Percentiles rank a stretch among this genome's conserved stretches.
Conservation (phyloP, 129 eudicot species). For the Tagetes patula region DNA sequence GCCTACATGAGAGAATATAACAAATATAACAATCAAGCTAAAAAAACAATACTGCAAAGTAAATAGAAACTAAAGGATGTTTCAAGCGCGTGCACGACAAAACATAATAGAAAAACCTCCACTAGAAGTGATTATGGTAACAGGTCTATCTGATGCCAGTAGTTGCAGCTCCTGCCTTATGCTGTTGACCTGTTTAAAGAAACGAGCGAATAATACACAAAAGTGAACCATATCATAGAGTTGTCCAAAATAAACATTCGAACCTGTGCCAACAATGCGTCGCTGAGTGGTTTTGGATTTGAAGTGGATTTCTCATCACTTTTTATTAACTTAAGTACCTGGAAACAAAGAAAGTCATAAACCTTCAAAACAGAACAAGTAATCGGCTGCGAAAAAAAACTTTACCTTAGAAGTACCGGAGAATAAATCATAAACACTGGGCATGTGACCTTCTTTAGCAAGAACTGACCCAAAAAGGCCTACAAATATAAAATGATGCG, state of each 20-base stretch:
- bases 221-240: not conserved
- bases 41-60: not conserved
- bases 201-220: not conserved
- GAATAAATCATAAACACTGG: slow-evolving; percentile 53
- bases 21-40: not conserved
- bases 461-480: slow-evolving; percentile 82
- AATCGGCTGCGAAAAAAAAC: slow-evolving; percentile 3
- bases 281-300: slow-evolving; percentile 53
- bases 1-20: slow-evolving; percentile 43
- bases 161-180: slow-evolving; percentile 84
- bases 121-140: slow-evolving; percentile 67
- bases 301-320: slow-evolving; percentile 43
- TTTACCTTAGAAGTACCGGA: slow-evolving; percentile 83
- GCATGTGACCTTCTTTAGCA: slow-evolving; percentile 70
- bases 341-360: slow-evolving; percentile 16
- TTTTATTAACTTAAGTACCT: slow-evolving; percentile 56
- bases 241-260: not conserved
- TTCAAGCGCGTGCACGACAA: not conserved
- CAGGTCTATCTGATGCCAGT: slow-evolving; percentile 66
- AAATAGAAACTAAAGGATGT: slow-evolving; percentile 30
- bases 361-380: not conserved
- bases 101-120: slow-evolving; percentile 2
- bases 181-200: slow-evolving; percentile 63
- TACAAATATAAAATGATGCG: slow-evolving; percentile 27
- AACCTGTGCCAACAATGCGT: slow-evolving; percentile 82